Evolutionary conservation across 768 basidiomycete genomes (phyloP), one percentile per base, ranked within the genome.

Genomic region (Kwoniella mangroviensis): DNA sequence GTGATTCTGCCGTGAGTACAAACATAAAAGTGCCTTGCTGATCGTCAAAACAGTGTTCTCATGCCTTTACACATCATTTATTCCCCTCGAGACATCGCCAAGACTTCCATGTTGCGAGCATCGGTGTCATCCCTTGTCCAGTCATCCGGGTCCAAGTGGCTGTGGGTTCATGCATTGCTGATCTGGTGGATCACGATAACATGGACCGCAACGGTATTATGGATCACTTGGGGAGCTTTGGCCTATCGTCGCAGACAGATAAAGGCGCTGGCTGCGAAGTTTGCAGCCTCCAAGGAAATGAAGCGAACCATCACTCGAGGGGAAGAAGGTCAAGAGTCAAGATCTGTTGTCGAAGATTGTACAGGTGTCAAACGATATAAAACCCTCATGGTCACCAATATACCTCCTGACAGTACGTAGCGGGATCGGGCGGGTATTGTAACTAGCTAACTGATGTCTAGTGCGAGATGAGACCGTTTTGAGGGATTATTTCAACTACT

Each of bases 361-460:
- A 71, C 77, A 24, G 82, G 82, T 1, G 69, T 77, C 54, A 79
- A 80, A 62, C 61, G 73, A 34, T 82, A 74, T 58, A 88, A 92
- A 19, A 93, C 93, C 0, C 83, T 95, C 68, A 91, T 95, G 90
- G 90, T 95, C n/a, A 88, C 90, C 55, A 93, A 94, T 76, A 84
- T 94, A 7, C 92, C 92, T 4, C 85, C 84, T 4, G 74, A 76
- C 34, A 81, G 79, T 78, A 59, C 75, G 79, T 73, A n/a, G 9
- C 4, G n/a, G 19, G 6, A 11, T 19, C 45, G 45, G 9, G 24
- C 9, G 19, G 9, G 15, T 55, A 11, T 1, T 53, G 15, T 0
- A 6, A 41, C 28, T 24, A 3, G 17, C 53, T 41, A 22, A 67
- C 66, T 59, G 70, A 73, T 60, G 7, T 40, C 75, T 85, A 15